Evolutionary conservation across 2,329 filamentous ascomycete genomes (phyloP), one percentile per base, ranked within the genome.

Genomic region (Macrophomina pseudophaseolina): DNA sequence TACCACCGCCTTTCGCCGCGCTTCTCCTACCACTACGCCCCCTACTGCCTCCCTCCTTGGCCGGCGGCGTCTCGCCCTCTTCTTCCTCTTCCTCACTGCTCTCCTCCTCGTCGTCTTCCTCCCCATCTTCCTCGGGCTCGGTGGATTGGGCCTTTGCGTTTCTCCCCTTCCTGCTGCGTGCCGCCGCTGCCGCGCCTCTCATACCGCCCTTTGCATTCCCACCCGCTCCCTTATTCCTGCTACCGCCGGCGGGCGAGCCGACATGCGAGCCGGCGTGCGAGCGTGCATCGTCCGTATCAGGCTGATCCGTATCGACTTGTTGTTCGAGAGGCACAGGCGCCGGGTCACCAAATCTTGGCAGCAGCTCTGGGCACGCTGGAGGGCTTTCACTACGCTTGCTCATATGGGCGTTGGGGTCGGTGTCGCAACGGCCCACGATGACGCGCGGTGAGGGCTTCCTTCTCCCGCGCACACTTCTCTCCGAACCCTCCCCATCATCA

Each of bases 41-140:
- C 11, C 62, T 60, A 38, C 42, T 51, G 28, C 59, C 60, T 3
- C 65, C 52, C 7, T 54, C 53, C 51, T 30, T 56, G 3, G 58
- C 60, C 42, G 59, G 59, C n/a, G 58, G 48, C 28, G 65, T 35
- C 44, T 71, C 69, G 12, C 71, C 70, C 9, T 71, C 69, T n/a
- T 71, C 72, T 14, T 68, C 71, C 3, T 69, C 70, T 4, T 68
- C 72, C 8, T 71, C 68, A 70, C 49, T 72, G 70, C 44, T 72
- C 70, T 14, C 71, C 8, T 72, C 71, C 2, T 70, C 70, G 12
- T 70, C 70, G 23, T 58, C 53, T n/a, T 71, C 70, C 0, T 66
- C 66, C 8, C 69, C 70, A 16, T 69, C 67, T 11, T 70, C 72
- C 40, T 72, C 70, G 30, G 54, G 18, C 12, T 60, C 44, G 8